Evolutionary conservation across 2,329 filamentous ascomycete species (phyloP).

Genomic region (Neonectria coccinea): DNA sequence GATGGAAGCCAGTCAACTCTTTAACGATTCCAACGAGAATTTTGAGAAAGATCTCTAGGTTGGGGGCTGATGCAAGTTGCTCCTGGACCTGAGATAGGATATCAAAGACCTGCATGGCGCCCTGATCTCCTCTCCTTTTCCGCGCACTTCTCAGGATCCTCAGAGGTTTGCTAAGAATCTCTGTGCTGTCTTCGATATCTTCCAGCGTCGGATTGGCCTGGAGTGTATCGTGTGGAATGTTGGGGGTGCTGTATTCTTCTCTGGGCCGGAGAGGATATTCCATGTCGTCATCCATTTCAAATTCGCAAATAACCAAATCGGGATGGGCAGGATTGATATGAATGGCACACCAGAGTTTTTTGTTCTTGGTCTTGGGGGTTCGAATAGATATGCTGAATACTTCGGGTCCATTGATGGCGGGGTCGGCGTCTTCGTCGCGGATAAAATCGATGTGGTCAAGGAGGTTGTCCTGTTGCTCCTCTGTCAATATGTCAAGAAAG

Average conservation of each 20-base stretch:
- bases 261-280: slow-evolving; percentile 74
- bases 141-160: slow-evolving; percentile 80
- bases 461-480: slow-evolving; percentile 86
- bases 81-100: slow-evolving; percentile 94
- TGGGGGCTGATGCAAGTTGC: slow-evolving; percentile 79
- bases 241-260: slow-evolving; percentile 68
- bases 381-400: slow-evolving; percentile 84
- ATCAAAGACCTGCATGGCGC: slow-evolving; percentile 90
- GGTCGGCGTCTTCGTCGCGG: slow-evolving; percentile 82
- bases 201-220: slow-evolving; percentile 78
- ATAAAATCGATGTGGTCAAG: slow-evolving; percentile 91
- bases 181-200: slow-evolving; percentile 80
- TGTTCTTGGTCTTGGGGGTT: slow-evolving; percentile 63
- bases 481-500: slow-evolving; percentile 85
- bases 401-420: slow-evolving; percentile 81
- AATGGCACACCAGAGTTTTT: slow-evolving; percentile 89
- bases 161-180: slow-evolving; percentile 80
- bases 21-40: slow-evolving; percentile 88
- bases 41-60: slow-evolving; percentile 80
- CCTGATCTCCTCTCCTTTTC: slow-evolving; percentile 80
- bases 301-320: slow-evolving; percentile 85
- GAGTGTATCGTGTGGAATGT: slow-evolving; percentile 78
- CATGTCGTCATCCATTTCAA: slow-evolving; percentile 84
- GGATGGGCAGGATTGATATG: slow-evolving; percentile 78
- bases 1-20: slow-evolving; percentile 89